Conservation (phyloP, 2,329 filamentous ascomycete species). For the Aspergillus phoenicis region DNA sequence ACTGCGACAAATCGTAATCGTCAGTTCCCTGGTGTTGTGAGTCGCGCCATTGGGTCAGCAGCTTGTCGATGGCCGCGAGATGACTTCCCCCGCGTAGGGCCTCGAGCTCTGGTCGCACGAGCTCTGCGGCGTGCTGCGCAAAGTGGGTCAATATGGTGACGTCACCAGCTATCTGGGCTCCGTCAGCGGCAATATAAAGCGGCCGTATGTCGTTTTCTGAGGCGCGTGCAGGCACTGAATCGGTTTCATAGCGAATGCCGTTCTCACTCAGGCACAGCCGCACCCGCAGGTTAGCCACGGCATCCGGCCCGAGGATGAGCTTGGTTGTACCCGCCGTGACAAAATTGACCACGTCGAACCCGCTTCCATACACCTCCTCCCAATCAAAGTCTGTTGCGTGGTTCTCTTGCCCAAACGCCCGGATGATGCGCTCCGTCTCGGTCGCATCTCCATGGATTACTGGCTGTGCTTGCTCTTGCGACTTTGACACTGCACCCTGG, state of each 20-base stretch:
- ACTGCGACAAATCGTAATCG: conserved; percentile 22
- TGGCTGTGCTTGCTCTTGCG: conserved; percentile 57
- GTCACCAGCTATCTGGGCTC: conserved; percentile 33
- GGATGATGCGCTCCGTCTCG: conserved; percentile 67
- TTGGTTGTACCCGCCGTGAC: conserved; percentile 39
- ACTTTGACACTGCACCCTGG: conserved; percentile 78
- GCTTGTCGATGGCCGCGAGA: conserved; percentile 32
- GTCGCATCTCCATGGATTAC: conserved; percentile 71
- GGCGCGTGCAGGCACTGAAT: not conserved
- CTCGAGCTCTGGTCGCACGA: conserved; percentile 30
- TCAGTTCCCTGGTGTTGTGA: conserved; percentile 15
- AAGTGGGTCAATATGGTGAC: conserved; percentile 37
- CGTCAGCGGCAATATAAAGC: conserved; percentile 34
- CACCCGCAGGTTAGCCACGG: conserved; percentile 42
- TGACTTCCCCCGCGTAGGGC: conserved; percentile 31
- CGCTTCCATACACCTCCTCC: conserved; percentile 72
- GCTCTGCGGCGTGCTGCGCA: conserved; percentile 24
- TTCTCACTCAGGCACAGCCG: conserved; percentile 43
- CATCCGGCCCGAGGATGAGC: conserved; percentile 36
- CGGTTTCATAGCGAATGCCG: conserved; percentile 39
- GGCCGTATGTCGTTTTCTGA: conserved; percentile 17
- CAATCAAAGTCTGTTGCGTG: conserved; percentile 70
- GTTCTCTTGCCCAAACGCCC: conserved; percentile 85
- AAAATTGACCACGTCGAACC: conserved; percentile 73
- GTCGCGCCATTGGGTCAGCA: conserved; percentile 35